Evolutionary conservation across 2,329 filamentous ascomycete genomes (phyloP).

Genomic region (Cercospora zeae-maydis): DNA sequence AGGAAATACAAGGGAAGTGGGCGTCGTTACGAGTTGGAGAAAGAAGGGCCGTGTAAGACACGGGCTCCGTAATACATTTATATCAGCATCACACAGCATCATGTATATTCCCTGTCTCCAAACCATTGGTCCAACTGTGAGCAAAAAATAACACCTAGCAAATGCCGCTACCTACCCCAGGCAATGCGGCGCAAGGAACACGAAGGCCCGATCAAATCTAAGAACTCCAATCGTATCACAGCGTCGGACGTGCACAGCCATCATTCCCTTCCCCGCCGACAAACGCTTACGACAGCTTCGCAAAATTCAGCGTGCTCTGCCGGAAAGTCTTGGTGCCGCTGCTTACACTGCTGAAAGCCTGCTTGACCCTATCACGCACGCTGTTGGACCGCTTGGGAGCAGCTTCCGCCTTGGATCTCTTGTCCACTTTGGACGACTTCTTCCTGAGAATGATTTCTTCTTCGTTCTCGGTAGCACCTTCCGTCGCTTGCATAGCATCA

Average conservation of each 20-base stretch:
- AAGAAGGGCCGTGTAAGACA: neutral
- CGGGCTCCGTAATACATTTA: neutral
- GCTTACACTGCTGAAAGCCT: constrained; percentile 14
- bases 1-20: neutral
- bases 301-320: constrained; percentile 20
- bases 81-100: neutral
- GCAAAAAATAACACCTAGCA: neutral
- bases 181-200: neutral
- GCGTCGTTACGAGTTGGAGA: neutral
- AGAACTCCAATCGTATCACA: neutral
- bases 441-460: neutral
- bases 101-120: neutral
- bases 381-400: constrained; percentile 9
- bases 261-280: neutral
- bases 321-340: constrained; percentile 12
- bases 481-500: neutral
- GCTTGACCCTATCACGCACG: constrained; percentile 16
- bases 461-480: neutral
- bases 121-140: neutral
- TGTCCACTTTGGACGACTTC: neutral
- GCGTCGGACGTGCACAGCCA: neutral
- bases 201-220: neutral
- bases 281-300: constrained; percentile 6
- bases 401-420: neutral
- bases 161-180: neutral